A percentile compares a stretch with the other conserved stretches of the same genome.
Evolutionary conservation across 2,329 filamentous ascomycete genomes (phyloP).

Genomic region (Alternaria ventricosa): DNA sequence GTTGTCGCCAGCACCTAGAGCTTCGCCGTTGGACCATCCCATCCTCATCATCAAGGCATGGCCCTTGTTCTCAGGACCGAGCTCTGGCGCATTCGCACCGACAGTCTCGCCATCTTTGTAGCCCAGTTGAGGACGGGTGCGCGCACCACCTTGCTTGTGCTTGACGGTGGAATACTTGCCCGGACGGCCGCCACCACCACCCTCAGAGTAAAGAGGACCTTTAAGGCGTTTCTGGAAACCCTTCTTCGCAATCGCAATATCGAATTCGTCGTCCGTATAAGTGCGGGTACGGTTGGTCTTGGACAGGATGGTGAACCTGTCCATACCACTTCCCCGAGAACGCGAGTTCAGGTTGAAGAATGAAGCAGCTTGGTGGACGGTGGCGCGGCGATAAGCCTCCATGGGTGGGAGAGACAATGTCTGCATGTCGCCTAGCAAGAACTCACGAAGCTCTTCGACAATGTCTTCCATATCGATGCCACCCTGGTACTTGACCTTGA

Average conservation of each 20-base stretch:
- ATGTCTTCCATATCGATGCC: conserved; percentile 76
- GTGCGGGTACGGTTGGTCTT: conserved; percentile 72
- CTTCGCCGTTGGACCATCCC: conserved; percentile 91
- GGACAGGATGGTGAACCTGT: conserved; percentile 77
- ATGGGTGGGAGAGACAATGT: conserved; percentile 83
- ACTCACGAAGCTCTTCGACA: conserved; percentile 73
- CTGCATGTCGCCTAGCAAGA: conserved; percentile 68
- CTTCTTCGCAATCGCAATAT: conserved; percentile 56
- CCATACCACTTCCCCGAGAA: conserved; percentile 75
- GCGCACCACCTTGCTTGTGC: conserved; percentile 18
- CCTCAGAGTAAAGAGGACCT: conserved; percentile 18
- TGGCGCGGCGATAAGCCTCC: conserved; percentile 76
- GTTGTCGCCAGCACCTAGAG: conserved; percentile 80
- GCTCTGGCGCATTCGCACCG: conserved; percentile 81
- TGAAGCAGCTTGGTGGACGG: conserved; percentile 79
- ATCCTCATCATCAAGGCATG: conserved; percentile 92
- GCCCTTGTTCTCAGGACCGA: conserved; percentile 82
- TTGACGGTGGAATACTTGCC: conserved; percentile 15
- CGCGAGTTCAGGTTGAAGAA: conserved; percentile 82
- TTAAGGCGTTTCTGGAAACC: conserved; percentile 53
- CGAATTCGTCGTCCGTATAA: conserved; percentile 64
- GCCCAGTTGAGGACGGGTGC: conserved; percentile 33
- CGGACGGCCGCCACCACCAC: conserved; percentile 13
- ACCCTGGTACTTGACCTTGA: conserved; percentile 73
- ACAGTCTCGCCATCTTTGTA: conserved; percentile 89